Base-by-base conservation (phyloP, 495 filamentous ascomycete species). In the Penicillium coffeae region DNA sequence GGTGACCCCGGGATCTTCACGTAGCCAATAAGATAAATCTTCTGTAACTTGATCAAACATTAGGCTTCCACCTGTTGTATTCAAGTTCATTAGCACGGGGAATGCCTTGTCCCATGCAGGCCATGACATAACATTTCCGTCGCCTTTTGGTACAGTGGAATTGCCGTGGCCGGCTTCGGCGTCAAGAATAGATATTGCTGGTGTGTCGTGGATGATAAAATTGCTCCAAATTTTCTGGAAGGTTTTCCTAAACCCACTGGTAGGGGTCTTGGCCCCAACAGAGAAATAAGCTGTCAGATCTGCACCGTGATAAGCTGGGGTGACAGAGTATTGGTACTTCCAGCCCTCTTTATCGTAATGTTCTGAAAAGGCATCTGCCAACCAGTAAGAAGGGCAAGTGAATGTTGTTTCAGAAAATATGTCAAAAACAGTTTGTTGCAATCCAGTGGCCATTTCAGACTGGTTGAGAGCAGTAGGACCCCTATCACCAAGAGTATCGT, bases 321-420 rank as follows among this genome's bases (percentile, higher is more conserved):
- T 75, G 1, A 82, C 75, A n/a, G 74, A 80, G 59, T 80, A 86
- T 61, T 85, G 76, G 52, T 84, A 86, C 32, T 78, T 75, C 66
- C 71, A 86, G 16, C 69, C 65, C 14, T 65, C 51, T 19, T 63
- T 51, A 22, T n/a, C 65, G 54, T 21, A 12, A 25, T 18, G 14
- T 0, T 36, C 40, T 18, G 45, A 43, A 56, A 79, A 85, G 13
- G 80, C 81, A 21, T 78, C 72, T 8, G 79, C 81, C 30, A 86
- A 67, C 82, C 81, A 87, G 58, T 83, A 78, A 0, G 79, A 70
- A 0, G 82, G 80, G 51, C 82, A 87, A 52, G 71, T 66, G 44
- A 86, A 85, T 6, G 72, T 79, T 10, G 74, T 76, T 59, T 87
- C 84, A 45, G 77, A 78, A 43, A 76, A 79, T 44, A 86, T 54